Evolutionary conservation across 305 asterid genomes (phyloP), one percentile per base, ranked within the genome.

Genomic region (Fraxinus xanthoxyloides): DNA sequence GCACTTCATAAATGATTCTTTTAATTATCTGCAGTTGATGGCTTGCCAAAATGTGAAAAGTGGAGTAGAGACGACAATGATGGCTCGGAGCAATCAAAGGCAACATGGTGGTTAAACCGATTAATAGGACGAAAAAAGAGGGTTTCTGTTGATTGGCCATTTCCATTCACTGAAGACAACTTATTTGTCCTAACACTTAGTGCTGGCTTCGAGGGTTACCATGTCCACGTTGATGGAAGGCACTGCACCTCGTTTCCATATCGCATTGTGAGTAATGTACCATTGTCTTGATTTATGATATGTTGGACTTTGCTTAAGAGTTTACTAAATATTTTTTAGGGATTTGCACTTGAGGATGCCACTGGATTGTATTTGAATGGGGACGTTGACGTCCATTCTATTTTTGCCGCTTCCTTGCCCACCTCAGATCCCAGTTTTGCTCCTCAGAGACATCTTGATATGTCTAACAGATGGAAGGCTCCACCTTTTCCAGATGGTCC

Each of bases 21-120:
- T 23, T 19, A 21, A 61, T n/a, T 23, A 61, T 61, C 70, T 81
- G 81, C 73, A 85, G 90, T 87, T 83, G 90, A 87, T 81, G 90
- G 88, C 30, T 85, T 72, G 81, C 81, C 76, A 28, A 87, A 87
- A 46, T 87, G 90, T 72, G 90, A 87, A 79, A 77, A 83, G 40
- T 87, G 90, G 90, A 85, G 77, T 24, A 78, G 84, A 30, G 90
- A 87, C 72, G 85, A 88, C 76, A 89, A 65, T 31, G 36, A 32
- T 36, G 82, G 28, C 69, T 76, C 79, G 8, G 84, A 83, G 78
- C 77, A 72, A 77, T 73, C 83, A 17, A 80, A 83, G 51, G 21
- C 86, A 32, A 73, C 82, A 56, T 88, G 89, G 89, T 88, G 89
- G 90, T 86, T 86, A 59, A 88, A 84, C 38, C 82, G 90, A 40